Conservation (phyloP, 2,329 filamentous ascomycete species). For the Claviceps humidiphila region DNA sequence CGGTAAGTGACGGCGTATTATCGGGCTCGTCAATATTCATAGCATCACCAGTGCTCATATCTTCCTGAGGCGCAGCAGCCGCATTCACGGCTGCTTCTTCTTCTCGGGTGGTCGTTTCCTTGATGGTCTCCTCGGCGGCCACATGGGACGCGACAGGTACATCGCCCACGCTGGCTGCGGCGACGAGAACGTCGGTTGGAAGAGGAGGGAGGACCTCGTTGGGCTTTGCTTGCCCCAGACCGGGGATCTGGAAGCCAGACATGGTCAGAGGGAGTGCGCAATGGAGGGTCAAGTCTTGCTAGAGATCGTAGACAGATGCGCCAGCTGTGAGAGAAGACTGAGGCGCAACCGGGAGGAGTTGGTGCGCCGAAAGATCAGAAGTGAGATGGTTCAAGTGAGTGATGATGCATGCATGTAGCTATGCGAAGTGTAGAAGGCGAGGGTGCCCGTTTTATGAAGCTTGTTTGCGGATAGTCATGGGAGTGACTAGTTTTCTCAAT, state of each 20-base stretch:
- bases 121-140: neutral
- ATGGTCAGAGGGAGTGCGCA: slow-evolving; percentile 11
- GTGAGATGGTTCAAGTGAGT: neutral
- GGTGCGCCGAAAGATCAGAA: too few species aligned
- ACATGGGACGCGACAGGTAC: slow-evolving; percentile 4
- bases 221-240: slow-evolving; percentile 28
- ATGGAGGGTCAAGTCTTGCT: too few species aligned
- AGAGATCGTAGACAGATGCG: too few species aligned
- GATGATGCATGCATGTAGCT: neutral
- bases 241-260: slow-evolving; percentile 31
- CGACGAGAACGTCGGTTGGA: slow-evolving; percentile 18
- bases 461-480: neutral
- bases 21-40: slow-evolving; percentile 24
- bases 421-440: neutral
- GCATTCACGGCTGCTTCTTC: neutral
- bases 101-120: neutral
- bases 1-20: slow-evolving; percentile 25
- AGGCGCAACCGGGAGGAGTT: too few species aligned
- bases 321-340: too few species aligned
- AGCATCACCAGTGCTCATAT: slow-evolving; percentile 17
- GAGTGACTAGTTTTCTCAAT: neutral
- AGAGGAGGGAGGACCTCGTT: slow-evolving; percentile 28
- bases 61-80: neutral
- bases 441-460: neutral
- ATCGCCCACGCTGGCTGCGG: slow-evolving; percentile 14